A percentile compares a stretch with the other conserved stretches of the same genome.
These are phyloP conservation scores for Umbelopsis ramanniana DNA, from an alignment of 192 early-diverging fungal species.

Conservation along the genomic window DNA sequence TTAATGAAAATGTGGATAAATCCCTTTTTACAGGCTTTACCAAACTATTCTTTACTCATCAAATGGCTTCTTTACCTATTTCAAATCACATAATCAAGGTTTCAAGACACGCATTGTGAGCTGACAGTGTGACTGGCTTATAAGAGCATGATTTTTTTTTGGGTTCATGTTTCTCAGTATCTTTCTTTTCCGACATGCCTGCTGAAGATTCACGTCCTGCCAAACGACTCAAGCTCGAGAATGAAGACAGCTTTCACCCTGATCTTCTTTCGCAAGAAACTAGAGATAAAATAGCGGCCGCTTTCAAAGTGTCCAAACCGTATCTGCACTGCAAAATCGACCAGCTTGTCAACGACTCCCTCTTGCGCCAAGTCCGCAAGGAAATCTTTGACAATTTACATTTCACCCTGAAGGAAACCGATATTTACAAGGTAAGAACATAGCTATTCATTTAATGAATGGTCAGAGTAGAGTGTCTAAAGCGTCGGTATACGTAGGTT, in stretches of 20 bases:
- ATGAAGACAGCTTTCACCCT: constrained; percentile 18
- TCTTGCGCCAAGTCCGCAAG: constrained; percentile 64
- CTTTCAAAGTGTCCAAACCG: constrained; percentile 50
- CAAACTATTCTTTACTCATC: no score
- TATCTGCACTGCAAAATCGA: constrained; percentile 69
- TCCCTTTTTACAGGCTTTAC: no score
- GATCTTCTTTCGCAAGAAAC: constrained; percentile 11
- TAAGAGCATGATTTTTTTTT: neutral
- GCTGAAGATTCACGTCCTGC: constrained; percentile 18
- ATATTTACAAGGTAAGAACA: constrained; percentile 68
- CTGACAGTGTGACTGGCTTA: no score
- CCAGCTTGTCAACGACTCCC: constrained; percentile 59
- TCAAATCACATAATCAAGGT: no score
- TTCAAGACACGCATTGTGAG: no score
- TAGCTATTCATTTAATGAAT: neutral
- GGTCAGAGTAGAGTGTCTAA: neutral
- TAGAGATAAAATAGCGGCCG: neutral
- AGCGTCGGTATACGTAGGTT: constrained; percentile 34
- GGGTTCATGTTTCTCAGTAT: neutral
- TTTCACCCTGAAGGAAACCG: constrained; percentile 84
- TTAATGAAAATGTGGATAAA: no score
- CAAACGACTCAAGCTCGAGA: constrained; percentile 28
- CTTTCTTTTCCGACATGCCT: constrained; percentile 15
- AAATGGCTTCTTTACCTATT: no score
- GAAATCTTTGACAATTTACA: constrained; percentile 68